A percentile compares a stretch with the other conserved stretches of the same genome.
phyloP scores from a whole-genome alignment of 768 basidiomycete genomes.

The Leccinum fibrillosum region DNA sequence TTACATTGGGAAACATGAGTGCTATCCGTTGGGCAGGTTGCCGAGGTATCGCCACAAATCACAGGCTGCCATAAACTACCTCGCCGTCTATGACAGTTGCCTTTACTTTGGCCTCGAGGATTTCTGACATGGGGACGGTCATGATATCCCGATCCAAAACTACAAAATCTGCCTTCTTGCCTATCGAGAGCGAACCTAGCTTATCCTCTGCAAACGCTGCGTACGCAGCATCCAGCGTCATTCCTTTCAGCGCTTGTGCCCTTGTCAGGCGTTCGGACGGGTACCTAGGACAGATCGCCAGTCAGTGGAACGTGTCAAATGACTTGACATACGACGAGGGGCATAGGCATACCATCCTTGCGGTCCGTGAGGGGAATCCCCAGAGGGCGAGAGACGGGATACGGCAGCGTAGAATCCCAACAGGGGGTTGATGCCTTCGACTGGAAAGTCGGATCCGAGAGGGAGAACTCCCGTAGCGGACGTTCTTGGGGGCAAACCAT shows the following conservation, averaged over 20 bases:
- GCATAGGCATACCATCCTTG: slow-evolving; percentile 74
- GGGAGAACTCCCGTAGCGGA: slow-evolving; percentile 61
- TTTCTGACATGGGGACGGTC: slow-evolving; percentile 55
- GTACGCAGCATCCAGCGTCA: slow-evolving; percentile 88
- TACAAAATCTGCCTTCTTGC: slow-evolving; percentile 88
- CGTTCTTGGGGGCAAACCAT: slow-evolving; percentile 30
- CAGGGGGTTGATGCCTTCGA: slow-evolving; percentile 87
- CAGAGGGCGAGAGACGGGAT: slow-evolving; percentile 62
- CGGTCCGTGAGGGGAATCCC: slow-evolving; percentile 77
- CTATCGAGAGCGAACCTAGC: slow-evolving; percentile 68
- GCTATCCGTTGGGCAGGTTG: too few species aligned
- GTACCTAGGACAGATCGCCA: slow-evolving; percentile 53
- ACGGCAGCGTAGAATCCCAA: slow-evolving; percentile 89
- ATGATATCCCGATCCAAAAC: slow-evolving; percentile 81
- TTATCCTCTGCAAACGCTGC: slow-evolving; percentile 74
- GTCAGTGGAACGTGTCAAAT: neutral
- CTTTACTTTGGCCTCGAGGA: slow-evolving; percentile 60
- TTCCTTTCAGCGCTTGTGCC: slow-evolving; percentile 80
- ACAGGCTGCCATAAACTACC: slow-evolving; percentile 53
- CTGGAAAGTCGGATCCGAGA: slow-evolving; percentile 92
- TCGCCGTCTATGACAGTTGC: slow-evolving; percentile 77
- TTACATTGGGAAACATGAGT: neutral
- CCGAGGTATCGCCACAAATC: neutral
- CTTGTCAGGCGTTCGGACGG: slow-evolving; percentile 73
- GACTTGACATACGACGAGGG: neutral